These are phyloP conservation scores for Volvox africanus DNA, from an alignment of 139 green algal genomes.

Conservation along the genomic window DNA sequence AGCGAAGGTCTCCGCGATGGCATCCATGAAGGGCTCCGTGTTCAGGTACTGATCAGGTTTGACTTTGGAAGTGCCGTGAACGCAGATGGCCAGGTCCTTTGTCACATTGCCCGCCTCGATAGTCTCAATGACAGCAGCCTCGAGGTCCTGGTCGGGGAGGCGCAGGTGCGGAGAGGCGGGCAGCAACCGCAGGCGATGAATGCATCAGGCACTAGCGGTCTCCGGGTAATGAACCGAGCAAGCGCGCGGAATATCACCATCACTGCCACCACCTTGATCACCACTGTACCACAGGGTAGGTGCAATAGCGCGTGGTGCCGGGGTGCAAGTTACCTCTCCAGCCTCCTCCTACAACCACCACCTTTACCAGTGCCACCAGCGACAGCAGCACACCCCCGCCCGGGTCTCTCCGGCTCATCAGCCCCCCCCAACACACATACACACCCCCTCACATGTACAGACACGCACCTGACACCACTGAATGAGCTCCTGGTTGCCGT, in stretches of 20 bases:
- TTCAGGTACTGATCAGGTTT: conserved; percentile 90
- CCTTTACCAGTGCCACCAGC: no score
- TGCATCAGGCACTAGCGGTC: no score
- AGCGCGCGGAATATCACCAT: no score
- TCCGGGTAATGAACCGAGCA: no score
- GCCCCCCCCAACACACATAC: not conserved
- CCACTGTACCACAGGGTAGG: no score
- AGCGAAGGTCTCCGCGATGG: conserved; percentile 75
- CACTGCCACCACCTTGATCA: no score
- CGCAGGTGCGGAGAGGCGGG: not conserved
- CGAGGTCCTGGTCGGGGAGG: conserved; percentile 72
- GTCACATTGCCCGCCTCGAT: conserved; percentile 92
- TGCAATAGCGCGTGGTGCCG: no score
- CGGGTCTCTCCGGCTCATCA: not conserved
- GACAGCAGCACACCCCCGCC: no score
- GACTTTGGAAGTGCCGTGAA: conserved; percentile 86
- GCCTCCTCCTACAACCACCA: no score
- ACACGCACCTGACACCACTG: conserved; percentile 74
- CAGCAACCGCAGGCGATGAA: no score
- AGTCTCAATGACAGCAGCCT: conserved; percentile 89
- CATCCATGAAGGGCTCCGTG: conserved; percentile 95
- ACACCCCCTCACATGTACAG: not conserved
- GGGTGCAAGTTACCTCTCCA: no score
- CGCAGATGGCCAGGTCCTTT: conserved; percentile 96
- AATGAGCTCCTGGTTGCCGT: conserved; percentile 85